Percentiles rank a stretch among this genome's conserved stretches.
Conservation (phyloP, 225 moss, liverwort and hornwort species). For the Bryum argenteum region DNA sequence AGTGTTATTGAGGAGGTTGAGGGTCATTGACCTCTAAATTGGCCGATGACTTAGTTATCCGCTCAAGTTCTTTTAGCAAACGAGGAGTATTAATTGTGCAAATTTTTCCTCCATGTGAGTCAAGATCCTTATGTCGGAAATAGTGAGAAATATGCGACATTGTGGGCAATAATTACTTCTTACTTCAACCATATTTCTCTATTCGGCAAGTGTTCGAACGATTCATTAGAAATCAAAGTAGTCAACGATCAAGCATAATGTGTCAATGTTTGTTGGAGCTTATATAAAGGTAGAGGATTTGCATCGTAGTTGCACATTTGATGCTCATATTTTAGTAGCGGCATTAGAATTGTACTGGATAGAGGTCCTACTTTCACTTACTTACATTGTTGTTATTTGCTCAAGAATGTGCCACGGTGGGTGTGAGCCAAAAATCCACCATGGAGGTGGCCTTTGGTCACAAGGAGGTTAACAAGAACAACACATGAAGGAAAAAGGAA, state of each 20-base stretch:
- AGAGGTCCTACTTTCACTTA: not conserved
- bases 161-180: not conserved
- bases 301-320: not conserved
- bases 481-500: too few relatives aligned
- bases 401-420: not conserved
- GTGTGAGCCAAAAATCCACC: too few relatives aligned
- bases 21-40: too few relatives aligned
- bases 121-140: slow-evolving; percentile 4
- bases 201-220: not conserved
- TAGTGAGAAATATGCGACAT: not conserved
- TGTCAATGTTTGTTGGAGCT: not conserved
- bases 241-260: not conserved
- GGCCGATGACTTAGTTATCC: too few relatives aligned
- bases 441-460: too few relatives aligned
- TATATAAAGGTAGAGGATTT: not conserved
- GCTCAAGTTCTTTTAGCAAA: not conserved
- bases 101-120: not conserved
- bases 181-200: not conserved
- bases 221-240: not conserved
- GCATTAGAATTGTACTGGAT: not conserved
- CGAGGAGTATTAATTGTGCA: not conserved
- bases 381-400: not conserved
- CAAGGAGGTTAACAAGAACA: too few relatives aligned
- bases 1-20: too few relatives aligned
- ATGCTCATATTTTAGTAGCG: not conserved